These are phyloP conservation scores for Tulasnella sp. DNA, from an alignment of 768 basidiomycete genomes.

Conservation along the genomic window DNA sequence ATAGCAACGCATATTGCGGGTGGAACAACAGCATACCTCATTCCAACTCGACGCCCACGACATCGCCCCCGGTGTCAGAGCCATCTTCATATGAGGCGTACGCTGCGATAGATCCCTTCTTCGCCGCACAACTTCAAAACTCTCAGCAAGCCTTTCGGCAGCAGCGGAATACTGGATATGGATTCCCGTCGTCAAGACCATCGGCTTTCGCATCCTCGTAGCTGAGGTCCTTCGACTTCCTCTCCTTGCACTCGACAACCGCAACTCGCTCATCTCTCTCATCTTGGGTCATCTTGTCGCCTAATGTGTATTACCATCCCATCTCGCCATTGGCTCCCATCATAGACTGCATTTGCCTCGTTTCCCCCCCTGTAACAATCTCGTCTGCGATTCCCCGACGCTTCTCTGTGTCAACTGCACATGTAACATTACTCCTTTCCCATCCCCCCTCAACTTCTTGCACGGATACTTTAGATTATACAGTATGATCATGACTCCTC, in stretches of 20 bases:
- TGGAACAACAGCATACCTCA: background rate
- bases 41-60: background rate
- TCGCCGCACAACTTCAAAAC: constrained; percentile 6
- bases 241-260: no score
- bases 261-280: no score
- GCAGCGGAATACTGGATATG: background rate
- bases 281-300: background rate
- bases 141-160: background rate
- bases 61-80: background rate
- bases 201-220: constrained; percentile 3
- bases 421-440: no score
- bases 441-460: no score
- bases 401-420: background rate
- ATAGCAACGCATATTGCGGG: background rate
- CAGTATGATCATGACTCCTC: no score
- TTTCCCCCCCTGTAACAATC: background rate
- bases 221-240: background rate
- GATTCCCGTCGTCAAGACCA: background rate
- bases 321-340: no score
- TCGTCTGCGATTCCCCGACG: background rate
- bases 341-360: no score
- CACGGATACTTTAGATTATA: no score
- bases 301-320: no score
- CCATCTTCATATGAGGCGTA: constrained; percentile 1
- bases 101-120: constrained; percentile 13